A percentile compares a stretch with the other conserved stretches of the same genome.
phyloP scores from a whole-genome alignment of 2,329 filamentous ascomycete species.

The Monosporascus sp. region DNA sequence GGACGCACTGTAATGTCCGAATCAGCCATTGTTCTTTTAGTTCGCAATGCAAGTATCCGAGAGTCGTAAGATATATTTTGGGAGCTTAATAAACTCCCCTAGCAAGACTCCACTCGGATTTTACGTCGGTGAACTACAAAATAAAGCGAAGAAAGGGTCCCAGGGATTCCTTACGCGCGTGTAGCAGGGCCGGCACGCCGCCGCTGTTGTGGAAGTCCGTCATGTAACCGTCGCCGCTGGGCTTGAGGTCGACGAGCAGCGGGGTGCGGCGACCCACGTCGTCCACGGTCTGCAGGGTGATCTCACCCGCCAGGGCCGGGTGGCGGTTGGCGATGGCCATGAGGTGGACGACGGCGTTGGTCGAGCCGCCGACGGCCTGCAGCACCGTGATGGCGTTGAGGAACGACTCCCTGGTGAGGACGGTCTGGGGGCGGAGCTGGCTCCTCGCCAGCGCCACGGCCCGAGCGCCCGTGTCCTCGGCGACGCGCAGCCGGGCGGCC shows the following conservation, averaged over 20 bases:
- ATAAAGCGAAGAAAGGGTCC: too few relatives aligned
- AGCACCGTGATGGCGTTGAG: slow-evolving; percentile 83
- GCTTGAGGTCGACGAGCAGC: slow-evolving; percentile 80
- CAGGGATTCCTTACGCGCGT: too few relatives aligned
- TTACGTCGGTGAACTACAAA: too few relatives aligned
- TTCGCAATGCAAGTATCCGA: too few relatives aligned
- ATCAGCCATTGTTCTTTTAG: too few relatives aligned
- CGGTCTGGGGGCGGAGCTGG: slow-evolving; percentile 62
- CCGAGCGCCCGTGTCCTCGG: slow-evolving; percentile 64
- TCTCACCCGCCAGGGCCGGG: slow-evolving; percentile 55
- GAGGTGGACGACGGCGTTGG: slow-evolving; percentile 82
- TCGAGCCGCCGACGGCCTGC: slow-evolving; percentile 80
- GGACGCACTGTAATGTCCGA: too few relatives aligned
- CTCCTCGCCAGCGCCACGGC: slow-evolving; percentile 65
- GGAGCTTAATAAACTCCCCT: too few relatives aligned
- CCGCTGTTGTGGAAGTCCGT: slow-evolving; percentile 86
- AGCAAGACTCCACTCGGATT: too few relatives aligned
- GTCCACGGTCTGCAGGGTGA: slow-evolving; percentile 77
- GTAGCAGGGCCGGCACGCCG: slow-evolving; percentile 77
- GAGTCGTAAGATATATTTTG: too few relatives aligned
- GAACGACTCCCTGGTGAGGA: slow-evolving; percentile 72
- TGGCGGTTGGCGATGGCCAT: slow-evolving; percentile 75
- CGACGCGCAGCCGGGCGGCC: slow-evolving; percentile 75
- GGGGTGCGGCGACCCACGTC: slow-evolving; percentile 73
- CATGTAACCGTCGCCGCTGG: slow-evolving; percentile 82